Evolutionary conservation across 2,329 filamentous ascomycete genomes (phyloP).

Genomic region (Colletotrichum eremochloae): DNA sequence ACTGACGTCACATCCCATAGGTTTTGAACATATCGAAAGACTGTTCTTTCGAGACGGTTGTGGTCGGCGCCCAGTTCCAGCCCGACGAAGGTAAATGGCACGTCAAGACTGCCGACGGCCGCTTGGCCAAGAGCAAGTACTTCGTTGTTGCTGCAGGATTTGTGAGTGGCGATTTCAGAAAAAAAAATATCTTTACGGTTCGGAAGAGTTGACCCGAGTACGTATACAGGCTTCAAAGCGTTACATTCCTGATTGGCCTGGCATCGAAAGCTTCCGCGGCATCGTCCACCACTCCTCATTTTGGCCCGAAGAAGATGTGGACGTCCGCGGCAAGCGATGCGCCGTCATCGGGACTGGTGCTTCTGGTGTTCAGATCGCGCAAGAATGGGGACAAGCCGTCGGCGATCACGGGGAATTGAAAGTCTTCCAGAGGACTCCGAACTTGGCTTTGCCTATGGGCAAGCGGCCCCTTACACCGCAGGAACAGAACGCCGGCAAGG

Average conservation of each 20-base stretch:
- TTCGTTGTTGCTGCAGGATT: constrained; percentile 69
- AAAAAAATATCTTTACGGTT: background rate
- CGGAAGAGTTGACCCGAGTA: background rate
- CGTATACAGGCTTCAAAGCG: constrained; percentile 64
- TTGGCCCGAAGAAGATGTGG: constrained; percentile 70
- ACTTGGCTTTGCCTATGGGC: constrained; percentile 72
- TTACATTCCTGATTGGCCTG: constrained; percentile 72
- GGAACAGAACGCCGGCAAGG: constrained; percentile 63
- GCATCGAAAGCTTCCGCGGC: constrained; percentile 71
- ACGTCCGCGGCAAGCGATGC: constrained; percentile 69
- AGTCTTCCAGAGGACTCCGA: constrained; percentile 77
- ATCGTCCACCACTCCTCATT: constrained; percentile 70
- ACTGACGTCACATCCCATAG: background rate
- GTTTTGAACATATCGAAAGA: constrained; percentile 69
- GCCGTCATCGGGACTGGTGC: constrained; percentile 76
- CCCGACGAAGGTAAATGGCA: constrained; percentile 62
- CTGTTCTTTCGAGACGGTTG: constrained; percentile 67
- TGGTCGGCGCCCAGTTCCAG: constrained; percentile 66
- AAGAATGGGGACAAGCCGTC: constrained; percentile 62
- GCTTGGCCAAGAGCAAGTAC: constrained; percentile 63
- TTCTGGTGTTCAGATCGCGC: constrained; percentile 73
- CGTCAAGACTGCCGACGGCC: constrained; percentile 63
- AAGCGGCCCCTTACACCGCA: constrained; percentile 51
- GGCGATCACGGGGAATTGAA: constrained; percentile 64
- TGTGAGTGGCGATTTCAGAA: constrained; percentile 45